Evolutionary conservation across 495 filamentous ascomycete species (phyloP).

Genomic region (Neurospora sp.): DNA sequence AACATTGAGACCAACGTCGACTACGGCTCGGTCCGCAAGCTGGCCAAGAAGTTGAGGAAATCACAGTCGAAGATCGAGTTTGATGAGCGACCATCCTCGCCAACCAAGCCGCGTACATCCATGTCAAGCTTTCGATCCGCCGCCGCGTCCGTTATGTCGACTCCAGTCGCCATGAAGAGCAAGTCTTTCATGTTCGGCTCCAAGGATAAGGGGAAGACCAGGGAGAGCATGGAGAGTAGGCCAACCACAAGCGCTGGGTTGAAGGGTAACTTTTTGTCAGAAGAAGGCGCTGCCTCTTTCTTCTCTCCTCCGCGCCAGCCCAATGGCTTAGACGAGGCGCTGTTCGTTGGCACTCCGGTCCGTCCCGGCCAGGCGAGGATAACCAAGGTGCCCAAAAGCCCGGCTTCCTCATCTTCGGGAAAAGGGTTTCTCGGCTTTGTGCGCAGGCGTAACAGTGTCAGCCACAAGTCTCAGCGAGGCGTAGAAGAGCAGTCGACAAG

Average conservation of each 20-base stretch:
- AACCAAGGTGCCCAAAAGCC: not conserved
- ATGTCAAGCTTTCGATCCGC: conserved; percentile 6
- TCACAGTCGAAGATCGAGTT: conserved; percentile 7
- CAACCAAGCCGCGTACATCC: conserved; percentile 1
- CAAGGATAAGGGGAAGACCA: not conserved
- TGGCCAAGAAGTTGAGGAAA: conserved; percentile 28
- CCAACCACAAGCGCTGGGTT: not conserved
- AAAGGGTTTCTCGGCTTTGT: not conserved
- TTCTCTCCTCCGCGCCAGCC: not conserved
- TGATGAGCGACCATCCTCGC: not conserved
- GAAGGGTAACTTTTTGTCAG: not conserved
- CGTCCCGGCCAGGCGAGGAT: not conserved
- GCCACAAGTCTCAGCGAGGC: not conserved
- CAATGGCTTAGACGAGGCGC: not conserved
- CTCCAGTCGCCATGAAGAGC: not conserved
- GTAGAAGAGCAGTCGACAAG: not conserved
- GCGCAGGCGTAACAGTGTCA: not conserved
- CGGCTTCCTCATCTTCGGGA: not conserved
- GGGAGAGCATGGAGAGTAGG: not conserved
- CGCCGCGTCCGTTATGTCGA: not conserved
- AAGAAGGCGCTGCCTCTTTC: not conserved
- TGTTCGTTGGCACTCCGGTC: not conserved
- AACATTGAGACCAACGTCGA: not conserved
- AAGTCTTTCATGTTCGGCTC: not conserved
- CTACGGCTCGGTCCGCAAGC: conserved; percentile 20